Conservation (phyloP, 2,329 filamentous ascomycete genomes). For the Xylariaceae sp. region DNA sequence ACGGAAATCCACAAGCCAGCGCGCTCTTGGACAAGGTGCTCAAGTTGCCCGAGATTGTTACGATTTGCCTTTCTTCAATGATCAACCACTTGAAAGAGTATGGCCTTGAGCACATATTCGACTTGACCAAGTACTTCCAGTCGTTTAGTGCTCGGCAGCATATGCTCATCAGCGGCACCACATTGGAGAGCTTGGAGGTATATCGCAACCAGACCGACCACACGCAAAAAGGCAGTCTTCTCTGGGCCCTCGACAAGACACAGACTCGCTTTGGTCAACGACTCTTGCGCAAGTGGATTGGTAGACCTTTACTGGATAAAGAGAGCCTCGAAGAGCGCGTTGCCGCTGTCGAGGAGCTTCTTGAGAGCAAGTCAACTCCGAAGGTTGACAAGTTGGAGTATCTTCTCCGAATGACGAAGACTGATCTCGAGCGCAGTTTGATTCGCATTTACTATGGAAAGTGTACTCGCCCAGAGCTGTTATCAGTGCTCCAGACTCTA, state of each 20-base stretch:
- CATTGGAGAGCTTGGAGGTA: constrained; percentile 86
- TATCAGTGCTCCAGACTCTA: constrained; percentile 78
- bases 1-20: constrained; percentile 51
- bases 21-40: constrained; percentile 80
- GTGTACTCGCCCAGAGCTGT: constrained; percentile 81
- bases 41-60: constrained; percentile 77
- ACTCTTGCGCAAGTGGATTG: constrained; percentile 89
- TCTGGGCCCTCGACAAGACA: constrained; percentile 94
- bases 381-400: constrained; percentile 68
- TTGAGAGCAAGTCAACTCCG: constrained; percentile 59
- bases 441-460: constrained; percentile 98
- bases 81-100: constrained; percentile 90
- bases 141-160: constrained; percentile 91
- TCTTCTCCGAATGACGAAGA: constrained; percentile 65
- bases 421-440: constrained; percentile 85
- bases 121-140: constrained; percentile 94
- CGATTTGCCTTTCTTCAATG: constrained; percentile 91
- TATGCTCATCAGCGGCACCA: constrained; percentile 95
- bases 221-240: constrained; percentile 77
- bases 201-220: constrained; percentile 93
- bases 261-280: constrained; percentile 84
- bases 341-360: constrained; percentile 79
- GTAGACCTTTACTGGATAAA: constrained; percentile 77
- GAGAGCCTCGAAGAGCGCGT: constrained; percentile 70
- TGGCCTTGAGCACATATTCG: constrained; percentile 89